phyloP scores from a whole-genome alignment of 163 green algal species.

The Dunaliella salina region DNA sequence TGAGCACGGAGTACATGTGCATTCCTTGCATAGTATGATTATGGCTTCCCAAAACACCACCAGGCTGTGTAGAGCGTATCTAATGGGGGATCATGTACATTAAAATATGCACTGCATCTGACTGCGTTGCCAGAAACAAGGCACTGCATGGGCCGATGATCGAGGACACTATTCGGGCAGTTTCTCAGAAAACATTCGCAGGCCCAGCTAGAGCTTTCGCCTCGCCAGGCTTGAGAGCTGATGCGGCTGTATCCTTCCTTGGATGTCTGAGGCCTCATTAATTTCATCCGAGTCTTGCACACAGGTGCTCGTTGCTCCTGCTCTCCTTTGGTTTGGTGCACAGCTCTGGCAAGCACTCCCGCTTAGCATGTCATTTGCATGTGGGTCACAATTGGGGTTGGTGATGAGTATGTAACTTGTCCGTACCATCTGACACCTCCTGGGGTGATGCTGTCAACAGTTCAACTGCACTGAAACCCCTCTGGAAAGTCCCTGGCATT shows the following conservation, averaged over 20 bases:
- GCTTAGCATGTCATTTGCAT: constrained; percentile 9
- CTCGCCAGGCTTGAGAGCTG: constrained; percentile 59
- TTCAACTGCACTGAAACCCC: constrained; percentile 10
- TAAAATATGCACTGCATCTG: no score
- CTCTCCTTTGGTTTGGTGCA: no score
- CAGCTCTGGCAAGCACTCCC: not conserved
- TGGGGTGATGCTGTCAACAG: constrained; percentile 6
- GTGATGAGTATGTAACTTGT: constrained; percentile 6
- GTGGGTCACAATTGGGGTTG: not conserved
- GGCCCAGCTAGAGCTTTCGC: constrained; percentile 64
- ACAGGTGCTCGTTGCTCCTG: no score
- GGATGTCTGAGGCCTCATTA: constrained; percentile 51
- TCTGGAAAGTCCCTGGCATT: no score
- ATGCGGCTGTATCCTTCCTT: constrained; percentile 59
- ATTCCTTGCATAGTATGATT: no score
- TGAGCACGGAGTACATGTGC: no score
- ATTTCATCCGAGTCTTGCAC: no score
- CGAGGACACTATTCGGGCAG: constrained; percentile 36
- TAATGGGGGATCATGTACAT: no score
- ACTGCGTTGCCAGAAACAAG: no score
- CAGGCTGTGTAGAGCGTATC: no score
- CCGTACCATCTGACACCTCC: constrained; percentile 3
- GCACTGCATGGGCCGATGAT: constrained; percentile 35
- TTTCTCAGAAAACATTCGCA: constrained; percentile 63
- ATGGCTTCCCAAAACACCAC: no score